Evolutionary conservation across 108 stramenopile genomes (phyloP).

Genomic region (Discostella pseudostelligera): DNA sequence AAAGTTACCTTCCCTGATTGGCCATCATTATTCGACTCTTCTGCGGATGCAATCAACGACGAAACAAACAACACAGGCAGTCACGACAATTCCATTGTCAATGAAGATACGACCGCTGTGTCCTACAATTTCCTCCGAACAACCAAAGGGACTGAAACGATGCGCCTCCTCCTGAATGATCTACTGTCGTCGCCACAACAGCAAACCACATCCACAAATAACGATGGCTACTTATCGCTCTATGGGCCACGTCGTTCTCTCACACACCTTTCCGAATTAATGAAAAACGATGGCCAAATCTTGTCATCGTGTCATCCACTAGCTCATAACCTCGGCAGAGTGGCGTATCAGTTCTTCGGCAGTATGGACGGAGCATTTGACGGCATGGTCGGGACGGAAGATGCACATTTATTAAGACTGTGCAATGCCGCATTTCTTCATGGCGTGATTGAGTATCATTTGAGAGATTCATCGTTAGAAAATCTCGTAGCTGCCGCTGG

Average conservation of each 20-base stretch:
- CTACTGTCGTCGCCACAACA: background rate
- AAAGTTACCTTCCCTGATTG: constrained; percentile 45
- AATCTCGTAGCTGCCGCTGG: constrained; percentile 8
- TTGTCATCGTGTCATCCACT: constrained; percentile 21
- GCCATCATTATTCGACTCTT: constrained; percentile 25
- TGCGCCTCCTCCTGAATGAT: constrained; percentile 18
- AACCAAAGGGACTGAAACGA: constrained; percentile 13
- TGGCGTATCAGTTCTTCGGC: constrained; percentile 22
- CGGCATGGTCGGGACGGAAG: constrained; percentile 18
- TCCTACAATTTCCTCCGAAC: constrained; percentile 22
- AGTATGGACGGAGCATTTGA: constrained; percentile 21
- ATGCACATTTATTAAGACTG: constrained; percentile 22
- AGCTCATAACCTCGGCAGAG: constrained; percentile 22
- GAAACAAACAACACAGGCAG: background rate
- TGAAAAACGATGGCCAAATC: constrained; percentile 18
- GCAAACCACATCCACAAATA: background rate
- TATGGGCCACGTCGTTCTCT: constrained; percentile 19
- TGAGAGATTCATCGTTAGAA: constrained; percentile 4
- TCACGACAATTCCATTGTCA: background rate
- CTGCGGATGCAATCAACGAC: background rate
- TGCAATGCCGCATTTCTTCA: constrained; percentile 41
- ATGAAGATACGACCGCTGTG: constrained; percentile 1
- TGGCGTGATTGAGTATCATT: constrained; percentile 31
- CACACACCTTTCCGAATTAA: constrained; percentile 11
- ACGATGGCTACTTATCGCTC: constrained; percentile 2